These are phyloP conservation scores for Xanthoconium separans DNA, from an alignment of 1,284 basidiomycete genomes.

Conservation along the genomic window DNA sequence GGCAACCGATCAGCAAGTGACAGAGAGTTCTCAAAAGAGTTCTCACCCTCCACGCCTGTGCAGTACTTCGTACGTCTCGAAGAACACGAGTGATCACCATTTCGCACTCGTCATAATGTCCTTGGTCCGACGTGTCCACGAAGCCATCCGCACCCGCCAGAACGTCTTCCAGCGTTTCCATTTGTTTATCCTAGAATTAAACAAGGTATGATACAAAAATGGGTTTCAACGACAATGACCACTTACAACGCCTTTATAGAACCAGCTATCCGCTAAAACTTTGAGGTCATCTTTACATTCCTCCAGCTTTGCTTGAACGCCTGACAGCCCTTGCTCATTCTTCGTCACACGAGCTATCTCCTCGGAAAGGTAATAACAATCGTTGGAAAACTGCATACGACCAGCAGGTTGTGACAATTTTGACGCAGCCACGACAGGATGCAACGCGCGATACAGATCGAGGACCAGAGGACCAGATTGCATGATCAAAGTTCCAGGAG, in stretches of 20 bases:
- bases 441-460: constrained; percentile 81
- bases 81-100: constrained; percentile 66
- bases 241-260: constrained; percentile 65
- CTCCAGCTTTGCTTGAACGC: constrained; percentile 44
- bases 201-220: constrained; percentile 4
- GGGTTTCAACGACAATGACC: neutral
- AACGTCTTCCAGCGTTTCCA: constrained; percentile 14
- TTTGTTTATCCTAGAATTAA: constrained; percentile 23
- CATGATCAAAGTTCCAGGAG: constrained; percentile 54
- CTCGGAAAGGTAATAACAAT: constrained; percentile 70
- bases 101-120: constrained; percentile 79
- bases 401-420: constrained; percentile 57
- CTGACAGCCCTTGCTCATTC: constrained; percentile 23
- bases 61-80: constrained; percentile 63
- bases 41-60: constrained; percentile 74
- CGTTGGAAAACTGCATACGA: constrained; percentile 84
- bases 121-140: constrained; percentile 68
- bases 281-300: constrained; percentile 52
- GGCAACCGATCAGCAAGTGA: constrained; percentile 7
- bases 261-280: constrained; percentile 63
- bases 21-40: neutral
- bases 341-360: constrained; percentile 42
- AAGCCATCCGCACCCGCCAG: constrained; percentile 73
- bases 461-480: constrained; percentile 68
- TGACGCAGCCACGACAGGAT: constrained; percentile 66